These are phyloP conservation scores for Penicillium manginii DNA, from an alignment of 495 filamentous ascomycete genomes.

Conservation along the genomic window DNA sequence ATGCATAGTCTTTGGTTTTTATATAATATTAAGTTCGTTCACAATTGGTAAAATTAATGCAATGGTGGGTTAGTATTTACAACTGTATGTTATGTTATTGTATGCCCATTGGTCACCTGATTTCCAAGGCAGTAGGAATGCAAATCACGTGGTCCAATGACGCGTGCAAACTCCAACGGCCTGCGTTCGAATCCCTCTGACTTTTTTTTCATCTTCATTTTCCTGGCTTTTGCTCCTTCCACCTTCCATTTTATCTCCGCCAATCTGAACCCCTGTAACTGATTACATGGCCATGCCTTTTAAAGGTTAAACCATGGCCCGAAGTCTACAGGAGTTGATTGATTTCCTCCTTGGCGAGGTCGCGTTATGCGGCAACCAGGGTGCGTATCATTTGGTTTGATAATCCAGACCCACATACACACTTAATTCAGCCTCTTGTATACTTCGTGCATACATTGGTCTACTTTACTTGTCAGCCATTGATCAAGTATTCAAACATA, in stretches of 20 bases:
- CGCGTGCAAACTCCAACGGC: neutral
- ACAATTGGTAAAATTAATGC: no score
- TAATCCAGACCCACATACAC: slow-evolving; percentile 30
- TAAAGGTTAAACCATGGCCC: slow-evolving; percentile 54
- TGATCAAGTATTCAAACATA: neutral
- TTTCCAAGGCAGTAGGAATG: neutral
- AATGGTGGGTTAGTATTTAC: no score
- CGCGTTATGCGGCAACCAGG: slow-evolving; percentile 67
- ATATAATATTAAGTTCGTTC: no score
- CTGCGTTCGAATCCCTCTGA: slow-evolving; percentile 35
- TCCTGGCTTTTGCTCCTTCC: neutral
- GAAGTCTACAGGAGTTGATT: slow-evolving; percentile 69
- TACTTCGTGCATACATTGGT: slow-evolving; percentile 12
- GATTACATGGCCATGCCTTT: slow-evolving; percentile 19
- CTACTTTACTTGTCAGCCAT: neutral
- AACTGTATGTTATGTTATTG: no score
- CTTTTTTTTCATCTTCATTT: slow-evolving; percentile 11
- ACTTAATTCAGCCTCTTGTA: slow-evolving; percentile 23
- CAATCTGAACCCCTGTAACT: neutral
- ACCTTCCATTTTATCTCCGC: neutral
- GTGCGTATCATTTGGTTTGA: slow-evolving; percentile 53
- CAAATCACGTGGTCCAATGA: neutral
- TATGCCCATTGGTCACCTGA: no score
- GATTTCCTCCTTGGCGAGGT: slow-evolving; percentile 73
- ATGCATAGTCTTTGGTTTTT: no score